Conservation (phyloP, 2,329 filamentous ascomycete species). For the Chrysoporthe austroafricana region DNA sequence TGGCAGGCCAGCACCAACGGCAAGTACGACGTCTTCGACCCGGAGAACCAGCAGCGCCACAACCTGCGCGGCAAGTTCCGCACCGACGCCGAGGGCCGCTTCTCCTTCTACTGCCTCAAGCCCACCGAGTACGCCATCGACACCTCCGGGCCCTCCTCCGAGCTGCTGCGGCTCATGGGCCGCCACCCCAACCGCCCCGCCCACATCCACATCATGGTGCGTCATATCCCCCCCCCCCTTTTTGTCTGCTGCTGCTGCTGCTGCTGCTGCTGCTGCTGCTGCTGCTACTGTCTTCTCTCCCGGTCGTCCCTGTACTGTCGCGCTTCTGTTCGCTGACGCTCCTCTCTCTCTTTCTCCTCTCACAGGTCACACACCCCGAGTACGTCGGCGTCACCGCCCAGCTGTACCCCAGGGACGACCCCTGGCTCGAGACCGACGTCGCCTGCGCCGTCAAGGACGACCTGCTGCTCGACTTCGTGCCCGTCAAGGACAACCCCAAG, state of each 20-base stretch:
- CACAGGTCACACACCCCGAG: conserved; percentile 46
- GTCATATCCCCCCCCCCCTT: background rate
- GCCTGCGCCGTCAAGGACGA: conserved; percentile 36
- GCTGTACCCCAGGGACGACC: conserved; percentile 64
- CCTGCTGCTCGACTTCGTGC: conserved; percentile 16
- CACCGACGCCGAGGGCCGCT: conserved; percentile 63
- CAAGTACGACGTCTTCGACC: conserved; percentile 65
- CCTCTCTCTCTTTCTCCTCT: background rate
- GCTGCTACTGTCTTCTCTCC: background rate
- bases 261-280: background rate
- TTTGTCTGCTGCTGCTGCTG: no score
- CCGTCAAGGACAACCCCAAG: conserved; percentile 55
- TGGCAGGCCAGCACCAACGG: conserved; percentile 66
- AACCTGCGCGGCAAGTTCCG: conserved; percentile 69
- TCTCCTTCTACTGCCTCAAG: conserved; percentile 66
- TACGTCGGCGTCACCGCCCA: conserved; percentile 70
- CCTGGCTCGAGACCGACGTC: conserved; percentile 52
- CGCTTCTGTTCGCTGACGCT: background rate
- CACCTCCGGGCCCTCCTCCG: conserved; percentile 48
- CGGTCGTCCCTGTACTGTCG: no score
- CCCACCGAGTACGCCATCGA: conserved; percentile 67
- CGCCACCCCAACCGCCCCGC: conserved; percentile 34
- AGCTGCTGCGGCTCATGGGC: conserved; percentile 33
- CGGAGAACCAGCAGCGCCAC: conserved; percentile 61
- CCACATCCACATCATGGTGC: conserved; percentile 35